phyloP scores from a whole-genome alignment of 805 yeast species.

The Wickerhamomyces ciferrii region DNA sequence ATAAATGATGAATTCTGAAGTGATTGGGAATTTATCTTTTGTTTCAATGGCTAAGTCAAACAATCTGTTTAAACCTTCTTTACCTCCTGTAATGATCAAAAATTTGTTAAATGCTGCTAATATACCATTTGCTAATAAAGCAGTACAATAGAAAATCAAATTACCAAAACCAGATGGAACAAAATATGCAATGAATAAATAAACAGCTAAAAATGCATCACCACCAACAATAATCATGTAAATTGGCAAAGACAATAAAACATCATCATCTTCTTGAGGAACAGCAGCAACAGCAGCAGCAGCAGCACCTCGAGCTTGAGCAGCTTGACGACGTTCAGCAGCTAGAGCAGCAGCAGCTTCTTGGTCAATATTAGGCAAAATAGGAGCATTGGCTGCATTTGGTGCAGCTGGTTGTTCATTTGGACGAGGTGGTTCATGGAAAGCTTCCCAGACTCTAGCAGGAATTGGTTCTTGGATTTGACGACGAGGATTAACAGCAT shows the following conservation, averaged over 20 bases:
- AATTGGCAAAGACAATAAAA: constrained; percentile 9
- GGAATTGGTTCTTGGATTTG: not conserved
- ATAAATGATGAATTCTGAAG: constrained; percentile 1
- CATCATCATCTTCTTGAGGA: constrained; percentile 10
- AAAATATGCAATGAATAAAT: constrained; percentile 37
- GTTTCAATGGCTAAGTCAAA: not conserved
- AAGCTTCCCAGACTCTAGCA: not conserved
- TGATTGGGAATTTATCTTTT: constrained; percentile 1
- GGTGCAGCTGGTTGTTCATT: no score
- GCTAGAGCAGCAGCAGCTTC: constrained; percentile 2
- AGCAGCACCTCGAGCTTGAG: not conserved
- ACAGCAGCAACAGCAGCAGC: constrained; percentile 1
- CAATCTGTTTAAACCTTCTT: not conserved
- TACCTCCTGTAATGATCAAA: not conserved
- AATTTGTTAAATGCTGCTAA: constrained; percentile 3
- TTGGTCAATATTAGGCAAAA: not conserved
- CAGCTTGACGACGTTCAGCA: not conserved
- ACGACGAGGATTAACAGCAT: not conserved
- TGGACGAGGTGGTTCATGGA: not conserved
- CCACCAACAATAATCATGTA: constrained; percentile 19
- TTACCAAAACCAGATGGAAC: constrained; percentile 44
- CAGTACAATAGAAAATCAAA: constrained; percentile 13
- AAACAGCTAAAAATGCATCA: constrained; percentile 25
- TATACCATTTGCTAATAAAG: constrained; percentile 5
- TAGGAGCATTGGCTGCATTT: no score